phyloP scores from a whole-genome alignment of 345 rosid species.

The Nasturtium officinale region DNA sequence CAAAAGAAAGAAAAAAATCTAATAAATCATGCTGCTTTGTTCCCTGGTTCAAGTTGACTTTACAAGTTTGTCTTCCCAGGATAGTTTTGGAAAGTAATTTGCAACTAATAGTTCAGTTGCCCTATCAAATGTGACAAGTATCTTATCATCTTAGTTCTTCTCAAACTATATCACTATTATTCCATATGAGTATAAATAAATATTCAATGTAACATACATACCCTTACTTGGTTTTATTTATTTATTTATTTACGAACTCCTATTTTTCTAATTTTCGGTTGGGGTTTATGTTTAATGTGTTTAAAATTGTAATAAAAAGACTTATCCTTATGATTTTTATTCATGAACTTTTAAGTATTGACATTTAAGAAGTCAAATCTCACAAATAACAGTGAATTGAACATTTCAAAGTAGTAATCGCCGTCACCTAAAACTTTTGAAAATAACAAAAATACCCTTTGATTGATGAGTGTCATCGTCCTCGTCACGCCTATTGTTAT shows the following conservation, averaged over 20 bases:
- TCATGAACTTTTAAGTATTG: no score
- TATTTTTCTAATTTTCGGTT: no score
- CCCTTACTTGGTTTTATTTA: no score
- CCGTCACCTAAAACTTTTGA: slow-evolving; percentile 6
- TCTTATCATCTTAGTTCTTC: not conserved
- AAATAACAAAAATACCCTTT: slow-evolving; percentile 2
- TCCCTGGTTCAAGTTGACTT: slow-evolving; percentile 16
- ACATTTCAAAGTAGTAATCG: slow-evolving; percentile 31
- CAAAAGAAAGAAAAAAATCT: not conserved
- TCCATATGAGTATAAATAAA: not conserved
- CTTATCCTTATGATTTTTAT: no score
- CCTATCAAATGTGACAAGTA: not conserved
- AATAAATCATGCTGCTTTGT: not conserved
- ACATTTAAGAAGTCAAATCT: not conserved
- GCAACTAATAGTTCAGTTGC: not conserved
- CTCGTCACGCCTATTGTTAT: slow-evolving; percentile 25
- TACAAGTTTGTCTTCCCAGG: not conserved
- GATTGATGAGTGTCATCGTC: slow-evolving; percentile 24
- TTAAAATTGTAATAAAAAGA: no score
- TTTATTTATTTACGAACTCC: no score
- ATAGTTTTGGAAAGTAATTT: not conserved
- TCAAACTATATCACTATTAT: not conserved
- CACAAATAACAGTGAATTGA: slow-evolving; percentile 11
- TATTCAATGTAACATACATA: not conserved
- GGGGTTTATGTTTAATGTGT: no score